Evolutionary conservation across 352 stramenopile species (phyloP).

Genomic region (Phytophthora pinifolia): DNA sequence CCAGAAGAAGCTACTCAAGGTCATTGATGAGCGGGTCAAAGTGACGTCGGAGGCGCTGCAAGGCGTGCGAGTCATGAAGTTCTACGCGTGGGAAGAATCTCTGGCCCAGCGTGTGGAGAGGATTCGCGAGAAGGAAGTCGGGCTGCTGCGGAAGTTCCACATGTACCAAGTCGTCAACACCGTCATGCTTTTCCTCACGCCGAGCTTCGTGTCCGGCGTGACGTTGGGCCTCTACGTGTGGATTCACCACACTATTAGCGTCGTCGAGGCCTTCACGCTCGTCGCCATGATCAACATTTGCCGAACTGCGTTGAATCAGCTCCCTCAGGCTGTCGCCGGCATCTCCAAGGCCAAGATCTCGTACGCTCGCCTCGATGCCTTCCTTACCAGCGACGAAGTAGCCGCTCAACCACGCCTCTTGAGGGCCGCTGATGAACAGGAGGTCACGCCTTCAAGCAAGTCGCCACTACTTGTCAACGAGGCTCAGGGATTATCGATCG

Average conservation of each 20-base stretch:
- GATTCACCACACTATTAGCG: conserved; percentile 23
- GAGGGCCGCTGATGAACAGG: background rate
- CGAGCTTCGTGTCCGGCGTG: conserved; percentile 27
- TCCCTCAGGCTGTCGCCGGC: conserved; percentile 21
- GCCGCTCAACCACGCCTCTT: background rate
- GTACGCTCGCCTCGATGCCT: conserved; percentile 31
- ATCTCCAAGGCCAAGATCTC: conserved; percentile 35
- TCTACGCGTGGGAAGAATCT: conserved; percentile 76
- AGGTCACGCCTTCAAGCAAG: background rate
- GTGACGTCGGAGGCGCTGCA: conserved; percentile 32
- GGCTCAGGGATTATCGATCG: background rate
- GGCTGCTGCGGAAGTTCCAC: conserved; percentile 39
- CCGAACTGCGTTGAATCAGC: conserved; percentile 27
- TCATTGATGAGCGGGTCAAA: conserved; percentile 79
- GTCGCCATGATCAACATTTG: conserved; percentile 38
- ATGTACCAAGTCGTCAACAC: conserved; percentile 43
- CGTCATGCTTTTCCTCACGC: conserved; percentile 39
- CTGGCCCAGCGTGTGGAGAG: conserved; percentile 35
- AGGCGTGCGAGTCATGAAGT: conserved; percentile 86
- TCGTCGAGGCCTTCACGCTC: conserved; percentile 36
- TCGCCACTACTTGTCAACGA: conserved; percentile 12
- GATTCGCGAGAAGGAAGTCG: conserved; percentile 46
- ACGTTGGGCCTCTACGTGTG: conserved; percentile 32
- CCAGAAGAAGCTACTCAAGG: conserved; percentile 11
- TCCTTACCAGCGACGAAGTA: conserved; percentile 27